Evolutionary conservation across 2,329 filamentous ascomycete genomes (phyloP).

Genomic region (Penicillium vulpinum): DNA sequence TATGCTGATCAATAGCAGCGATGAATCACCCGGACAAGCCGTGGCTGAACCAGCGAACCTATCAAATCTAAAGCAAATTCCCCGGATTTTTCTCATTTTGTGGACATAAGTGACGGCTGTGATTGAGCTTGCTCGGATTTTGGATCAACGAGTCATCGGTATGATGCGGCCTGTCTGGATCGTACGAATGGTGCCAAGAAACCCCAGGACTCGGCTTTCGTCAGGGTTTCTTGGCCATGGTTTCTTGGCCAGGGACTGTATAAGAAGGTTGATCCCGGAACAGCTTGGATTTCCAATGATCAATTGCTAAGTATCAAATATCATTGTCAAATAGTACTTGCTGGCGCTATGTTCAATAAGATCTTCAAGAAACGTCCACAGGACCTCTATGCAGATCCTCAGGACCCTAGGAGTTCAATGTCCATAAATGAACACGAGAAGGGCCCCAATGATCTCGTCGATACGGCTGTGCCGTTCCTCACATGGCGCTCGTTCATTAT

Average conservation of each 20-base stretch:
- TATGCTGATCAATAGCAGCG: too few species aligned
- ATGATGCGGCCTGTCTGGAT: not conserved
- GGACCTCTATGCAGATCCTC: constrained; percentile 8
- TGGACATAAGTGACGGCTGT: constrained; percentile 2
- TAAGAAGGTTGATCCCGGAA: constrained; percentile 5
- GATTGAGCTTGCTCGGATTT: too few species aligned
- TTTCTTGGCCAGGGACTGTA: constrained; percentile 5
- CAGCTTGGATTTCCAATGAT: not conserved
- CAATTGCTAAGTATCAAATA: not conserved
- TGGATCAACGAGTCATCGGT: constrained; percentile 25
- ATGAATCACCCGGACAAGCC: not conserved
- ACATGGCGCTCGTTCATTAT: constrained; percentile 38
- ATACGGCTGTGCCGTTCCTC: constrained; percentile 32
- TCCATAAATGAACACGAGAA: constrained; percentile 24
- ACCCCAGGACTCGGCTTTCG: not conserved
- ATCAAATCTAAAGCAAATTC: constrained; percentile 12
- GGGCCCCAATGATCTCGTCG: constrained; percentile 16
- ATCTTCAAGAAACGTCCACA: constrained; percentile 17
- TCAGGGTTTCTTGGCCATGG: not conserved
- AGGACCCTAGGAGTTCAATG: constrained; percentile 16
- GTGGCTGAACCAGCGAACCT: not conserved
- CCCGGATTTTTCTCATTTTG: constrained; percentile 17
- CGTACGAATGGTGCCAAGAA: not conserved
- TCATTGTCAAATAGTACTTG: not conserved
- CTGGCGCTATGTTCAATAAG: constrained; percentile 19